Evolutionary conservation across 164 flowering plant species (phyloP).

Genomic region (Chimonanthus praecox): DNA sequence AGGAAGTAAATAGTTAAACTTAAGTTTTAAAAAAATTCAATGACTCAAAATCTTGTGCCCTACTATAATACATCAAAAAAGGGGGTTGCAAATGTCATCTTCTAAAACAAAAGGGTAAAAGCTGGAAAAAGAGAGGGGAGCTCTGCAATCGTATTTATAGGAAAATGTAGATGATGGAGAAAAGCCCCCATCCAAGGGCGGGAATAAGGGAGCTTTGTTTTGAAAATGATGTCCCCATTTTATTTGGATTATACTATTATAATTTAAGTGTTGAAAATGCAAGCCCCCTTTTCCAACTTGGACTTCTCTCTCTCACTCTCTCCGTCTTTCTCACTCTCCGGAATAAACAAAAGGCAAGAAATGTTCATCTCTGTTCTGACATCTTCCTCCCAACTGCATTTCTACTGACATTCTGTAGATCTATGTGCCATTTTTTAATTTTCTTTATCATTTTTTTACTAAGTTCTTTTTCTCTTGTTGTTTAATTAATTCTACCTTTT

Average conservation of each 20-base stretch:
- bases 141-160: background rate
- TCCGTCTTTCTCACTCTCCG: constrained; percentile 3
- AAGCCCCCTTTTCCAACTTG: constrained; percentile 5
- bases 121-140: background rate
- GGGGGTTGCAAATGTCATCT: background rate
- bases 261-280: background rate
- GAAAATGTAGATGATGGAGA: background rate
- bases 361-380: background rate
- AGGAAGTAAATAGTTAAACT: no score
- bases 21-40: no score
- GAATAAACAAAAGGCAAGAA: background rate
- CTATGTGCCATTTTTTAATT: background rate
- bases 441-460: background rate
- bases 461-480: constrained; percentile 1
- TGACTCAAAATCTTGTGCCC: no score
- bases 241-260: background rate
- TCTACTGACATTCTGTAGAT: constrained; percentile 22
- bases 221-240: constrained; percentile 15
- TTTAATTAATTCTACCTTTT: background rate
- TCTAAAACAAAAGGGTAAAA: background rate
- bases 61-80: no score
- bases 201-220: constrained; percentile 22
- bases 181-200: constrained; percentile 20
- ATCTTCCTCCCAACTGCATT: background rate
- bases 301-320: background rate